Conservation (phyloP, 305 asterid species). For the Fraxinus latifolia region DNA sequence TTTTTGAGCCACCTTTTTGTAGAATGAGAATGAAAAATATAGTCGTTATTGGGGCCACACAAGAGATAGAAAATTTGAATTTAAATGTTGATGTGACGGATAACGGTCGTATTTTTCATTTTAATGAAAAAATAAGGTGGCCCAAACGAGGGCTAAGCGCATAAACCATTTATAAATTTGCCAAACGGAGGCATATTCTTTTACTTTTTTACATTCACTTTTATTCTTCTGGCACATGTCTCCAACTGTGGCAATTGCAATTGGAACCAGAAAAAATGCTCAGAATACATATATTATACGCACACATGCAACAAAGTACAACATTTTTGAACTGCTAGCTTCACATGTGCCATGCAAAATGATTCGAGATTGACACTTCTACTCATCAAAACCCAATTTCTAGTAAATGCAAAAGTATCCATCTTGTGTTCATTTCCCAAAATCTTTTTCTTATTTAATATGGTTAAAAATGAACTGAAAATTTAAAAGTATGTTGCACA, state of each 20-base stretch:
- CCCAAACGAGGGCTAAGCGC: not conserved
- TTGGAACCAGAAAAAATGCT: constrained; percentile 20
- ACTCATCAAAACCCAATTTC: constrained; percentile 8
- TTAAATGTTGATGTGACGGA: no score
- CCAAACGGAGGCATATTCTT: constrained; percentile 39
- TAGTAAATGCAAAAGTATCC: constrained; percentile 12
- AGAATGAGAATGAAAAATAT: no score
- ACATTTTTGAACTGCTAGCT: constrained; percentile 3
- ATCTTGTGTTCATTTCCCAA: constrained; percentile 26
- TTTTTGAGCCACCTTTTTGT: no score
- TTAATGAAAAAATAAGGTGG: no score
- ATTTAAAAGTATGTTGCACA: not conserved
- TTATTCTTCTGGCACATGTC: constrained; percentile 65
- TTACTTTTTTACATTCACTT: constrained; percentile 51
- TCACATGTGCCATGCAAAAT: constrained; percentile 31
- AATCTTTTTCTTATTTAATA: constrained; percentile 11
- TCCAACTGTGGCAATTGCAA: constrained; percentile 31
- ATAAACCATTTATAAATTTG: not conserved
- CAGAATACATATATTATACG: constrained; percentile 38
- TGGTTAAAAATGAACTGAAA: not conserved
- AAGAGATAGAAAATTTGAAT: no score
- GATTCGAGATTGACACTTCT: not conserved
- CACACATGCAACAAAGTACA: not conserved
- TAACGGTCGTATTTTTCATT: no score
- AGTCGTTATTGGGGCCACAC: no score